Evolutionary conservation across 1,139 yeast species (phyloP), one percentile per base, ranked within the genome.

Genomic region (Debaryomyces psychrophilus): DNA sequence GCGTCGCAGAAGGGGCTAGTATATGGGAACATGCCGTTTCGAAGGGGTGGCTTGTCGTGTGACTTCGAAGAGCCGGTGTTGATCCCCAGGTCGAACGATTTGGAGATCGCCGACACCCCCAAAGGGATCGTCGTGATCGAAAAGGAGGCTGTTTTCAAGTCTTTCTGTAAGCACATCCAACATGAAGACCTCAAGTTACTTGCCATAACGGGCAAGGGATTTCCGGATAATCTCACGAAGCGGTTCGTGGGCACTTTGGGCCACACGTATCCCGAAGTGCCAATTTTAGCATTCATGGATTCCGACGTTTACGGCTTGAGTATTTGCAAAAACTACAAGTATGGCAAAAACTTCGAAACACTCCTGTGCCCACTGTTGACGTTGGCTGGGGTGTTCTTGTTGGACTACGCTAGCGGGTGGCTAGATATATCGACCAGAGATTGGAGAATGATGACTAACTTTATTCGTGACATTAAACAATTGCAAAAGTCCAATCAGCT

Each of bases 221-320:
- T 71, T 52, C 92, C 95, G 0, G 77, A 72, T 48, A 45, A 50
- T 5, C 49, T 67, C 9, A 69, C 76, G 0, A 57, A 59, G 43
- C 46, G 45, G 17, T 68, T 68, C 47, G 58, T 67, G 3, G 40
- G 44, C 17, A 23, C 41, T 5, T 41, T 65, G 47, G 50, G 57
- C 22, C 11, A 35, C 4, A 11, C 37, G 8, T 42, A 50, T 15
- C 50, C 77, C 0, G 73, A 3, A 49, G 74, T 25, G 72, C 82
- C 44, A 78, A 79, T 65, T 2, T 38, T 59, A 11, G 71, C 61
- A 0, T 73, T 73, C 50, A 65, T 72, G 48, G 79, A 74, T 61
- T 78, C 88, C 5, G 96, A 88, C 59, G 82, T 89, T 0, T 81
- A 83, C 61, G 96, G 96, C 0, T 58, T 86, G 7, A 73, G 76